phyloP scores from a whole-genome alignment of 164 flowering plant genomes.

The Saururus chinensis region DNA sequence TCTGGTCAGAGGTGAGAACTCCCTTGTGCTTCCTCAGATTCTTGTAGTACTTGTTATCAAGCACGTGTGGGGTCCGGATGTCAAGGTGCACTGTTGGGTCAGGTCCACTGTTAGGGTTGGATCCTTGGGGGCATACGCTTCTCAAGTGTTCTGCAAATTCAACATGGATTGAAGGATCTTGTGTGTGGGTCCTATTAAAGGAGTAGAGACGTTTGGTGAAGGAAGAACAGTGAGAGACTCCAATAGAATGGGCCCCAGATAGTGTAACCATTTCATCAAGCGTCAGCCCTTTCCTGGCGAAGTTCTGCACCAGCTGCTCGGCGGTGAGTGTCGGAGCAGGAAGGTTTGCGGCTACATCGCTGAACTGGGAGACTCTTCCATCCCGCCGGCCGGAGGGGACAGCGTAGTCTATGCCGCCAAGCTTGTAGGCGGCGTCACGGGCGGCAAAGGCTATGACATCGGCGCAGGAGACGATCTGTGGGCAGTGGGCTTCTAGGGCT shows the following conservation, averaged over 20 bases:
- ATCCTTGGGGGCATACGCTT: slow-evolving; percentile 1
- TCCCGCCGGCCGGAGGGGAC: slow-evolving; percentile 5
- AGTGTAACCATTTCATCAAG: slow-evolving; percentile 10
- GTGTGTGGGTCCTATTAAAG: slow-evolving; percentile 10
- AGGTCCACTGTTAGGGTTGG: not conserved
- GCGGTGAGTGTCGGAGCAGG: not conserved
- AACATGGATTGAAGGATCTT: slow-evolving; percentile 6
- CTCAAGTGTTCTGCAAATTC: slow-evolving; percentile 2
- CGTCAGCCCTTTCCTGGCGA: slow-evolving; percentile 3
- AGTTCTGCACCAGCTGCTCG: slow-evolving; percentile 5
- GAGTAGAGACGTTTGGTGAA: slow-evolving; percentile 4
- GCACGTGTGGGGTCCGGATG: not conserved
- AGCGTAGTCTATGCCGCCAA: slow-evolving; percentile 1
- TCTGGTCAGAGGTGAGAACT: slow-evolving; percentile 3
- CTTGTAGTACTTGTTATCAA: slow-evolving; percentile 8
- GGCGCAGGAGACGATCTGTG: not conserved
- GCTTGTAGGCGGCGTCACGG: not conserved
- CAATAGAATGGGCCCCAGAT: slow-evolving; percentile 12
- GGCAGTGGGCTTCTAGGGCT: not conserved
- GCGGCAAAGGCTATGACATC: slow-evolving; percentile 5
- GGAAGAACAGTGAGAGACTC: slow-evolving; percentile 4
- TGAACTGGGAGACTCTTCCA: slow-evolving; percentile 1
- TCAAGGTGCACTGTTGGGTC: slow-evolving; percentile 5
- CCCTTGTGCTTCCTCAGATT: slow-evolving; percentile 2
- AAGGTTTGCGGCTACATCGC: not conserved